Percentiles rank a stretch among this genome's conserved stretches.
phyloP scores from a whole-genome alignment of 1,284 basidiomycete genomes.

The Polyporus tsugae region DNA sequence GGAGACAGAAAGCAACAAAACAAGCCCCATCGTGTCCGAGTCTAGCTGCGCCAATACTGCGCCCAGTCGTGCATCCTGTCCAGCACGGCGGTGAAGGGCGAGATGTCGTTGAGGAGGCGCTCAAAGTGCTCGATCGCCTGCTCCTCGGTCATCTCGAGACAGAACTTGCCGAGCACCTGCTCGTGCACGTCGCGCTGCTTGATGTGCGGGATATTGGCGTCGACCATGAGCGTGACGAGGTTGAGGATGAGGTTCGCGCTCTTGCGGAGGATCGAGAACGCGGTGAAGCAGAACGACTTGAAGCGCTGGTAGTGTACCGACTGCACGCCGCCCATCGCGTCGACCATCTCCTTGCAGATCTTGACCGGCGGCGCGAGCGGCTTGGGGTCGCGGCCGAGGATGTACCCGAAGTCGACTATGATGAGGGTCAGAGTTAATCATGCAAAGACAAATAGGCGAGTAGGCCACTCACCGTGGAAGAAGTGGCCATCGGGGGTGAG shows the following conservation, averaged over 20 bases:
- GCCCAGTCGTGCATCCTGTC: conserved; percentile 91
- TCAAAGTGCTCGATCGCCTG: conserved; percentile 98
- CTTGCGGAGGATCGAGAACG: conserved; percentile 95
- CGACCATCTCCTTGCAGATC: conserved; percentile 99
- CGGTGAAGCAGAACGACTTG: conserved; percentile 96
- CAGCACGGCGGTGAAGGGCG: conserved; percentile 92
- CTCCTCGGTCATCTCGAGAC: conserved; percentile 92
- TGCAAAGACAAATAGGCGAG: conserved; percentile 5
- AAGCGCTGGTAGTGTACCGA: conserved; percentile 94
- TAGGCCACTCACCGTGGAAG: conserved; percentile 74
- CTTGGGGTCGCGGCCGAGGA: conserved; percentile 97
- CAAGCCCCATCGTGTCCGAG: background rate
- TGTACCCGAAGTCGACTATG: conserved; percentile 98
- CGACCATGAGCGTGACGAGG: conserved; percentile 96
- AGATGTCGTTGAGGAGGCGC: conserved; percentile 92
- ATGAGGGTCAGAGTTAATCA: conserved; percentile 20
- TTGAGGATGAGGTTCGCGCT: conserved; percentile 98
- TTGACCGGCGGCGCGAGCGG: conserved; percentile 98
- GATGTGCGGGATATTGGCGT: conserved; percentile 98
- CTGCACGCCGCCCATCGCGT: conserved; percentile 97
- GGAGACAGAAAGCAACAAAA: background rate
- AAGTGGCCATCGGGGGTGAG: conserved; percentile 88
- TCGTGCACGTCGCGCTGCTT: conserved; percentile 87
- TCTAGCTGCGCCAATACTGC: conserved; percentile 81
- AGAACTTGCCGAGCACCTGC: conserved; percentile 97